phyloP scores from a whole-genome alignment of 257 asterid genomes.

The Fraxinus excelsior region DNA sequence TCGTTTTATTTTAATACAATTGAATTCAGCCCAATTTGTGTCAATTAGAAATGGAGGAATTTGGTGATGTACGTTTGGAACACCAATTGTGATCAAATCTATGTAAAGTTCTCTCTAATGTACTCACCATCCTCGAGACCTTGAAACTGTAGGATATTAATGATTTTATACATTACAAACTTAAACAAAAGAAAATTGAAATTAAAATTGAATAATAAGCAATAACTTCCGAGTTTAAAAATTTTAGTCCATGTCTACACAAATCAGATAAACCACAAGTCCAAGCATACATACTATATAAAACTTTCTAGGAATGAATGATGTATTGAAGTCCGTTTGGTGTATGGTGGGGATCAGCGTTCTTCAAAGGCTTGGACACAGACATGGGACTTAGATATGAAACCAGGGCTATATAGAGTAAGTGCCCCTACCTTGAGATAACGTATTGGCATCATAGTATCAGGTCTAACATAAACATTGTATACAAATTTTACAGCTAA shows the following conservation, averaged over 20 bases:
- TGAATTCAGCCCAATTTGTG: no score
- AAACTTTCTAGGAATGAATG: not conserved
- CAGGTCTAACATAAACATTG: not conserved
- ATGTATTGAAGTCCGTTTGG: not conserved
- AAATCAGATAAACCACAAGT: not conserved
- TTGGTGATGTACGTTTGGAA: no score
- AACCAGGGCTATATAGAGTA: not conserved
- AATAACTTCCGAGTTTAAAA: no score
- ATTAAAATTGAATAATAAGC: not conserved
- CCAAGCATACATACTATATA: not conserved
- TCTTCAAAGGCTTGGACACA: not conserved
- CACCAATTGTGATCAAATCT: no score
- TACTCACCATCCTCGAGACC: not conserved
- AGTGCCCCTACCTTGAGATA: not conserved
- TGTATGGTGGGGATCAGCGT: not conserved
- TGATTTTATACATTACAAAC: not conserved
- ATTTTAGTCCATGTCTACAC: no score
- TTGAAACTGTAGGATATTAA: no score
- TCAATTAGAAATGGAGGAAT: no score
- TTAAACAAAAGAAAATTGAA: not conserved
- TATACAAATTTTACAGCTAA: not conserved
- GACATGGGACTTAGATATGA: not conserved
- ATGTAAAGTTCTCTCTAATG: not conserved
- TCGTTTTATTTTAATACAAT: no score
- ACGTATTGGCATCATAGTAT: not conserved